Conservation (phyloP, 164 flowering plant genomes). For the Chimonanthus salicifolius region DNA sequence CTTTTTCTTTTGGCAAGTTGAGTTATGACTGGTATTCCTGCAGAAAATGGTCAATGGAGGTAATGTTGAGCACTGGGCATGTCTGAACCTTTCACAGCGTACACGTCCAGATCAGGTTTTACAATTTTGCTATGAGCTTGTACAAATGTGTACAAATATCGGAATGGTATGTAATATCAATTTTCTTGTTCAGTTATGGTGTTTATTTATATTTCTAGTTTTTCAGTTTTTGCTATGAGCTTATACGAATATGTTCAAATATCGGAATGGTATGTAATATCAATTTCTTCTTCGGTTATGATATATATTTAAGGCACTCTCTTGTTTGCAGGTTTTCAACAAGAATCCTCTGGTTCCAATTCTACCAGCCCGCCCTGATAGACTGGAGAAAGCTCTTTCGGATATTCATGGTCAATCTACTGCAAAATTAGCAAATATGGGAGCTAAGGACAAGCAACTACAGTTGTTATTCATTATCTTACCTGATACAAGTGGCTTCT, state of each 20-base stretch:
- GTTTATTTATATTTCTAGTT: neutral
- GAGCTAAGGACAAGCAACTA: constrained; percentile 23
- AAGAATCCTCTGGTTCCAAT: constrained; percentile 38
- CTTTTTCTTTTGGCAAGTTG: too few species aligned
- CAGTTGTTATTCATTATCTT: constrained; percentile 67
- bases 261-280: constrained; percentile 74
- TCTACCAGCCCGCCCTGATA: constrained; percentile 14
- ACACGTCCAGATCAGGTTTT: constrained; percentile 5
- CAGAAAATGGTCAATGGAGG: constrained; percentile 87
- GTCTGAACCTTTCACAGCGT: constrained; percentile 49
- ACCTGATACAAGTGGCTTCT: constrained; percentile 62
- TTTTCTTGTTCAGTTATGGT: too few species aligned
- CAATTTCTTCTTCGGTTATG: neutral
- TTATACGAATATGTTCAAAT: constrained; percentile 49
- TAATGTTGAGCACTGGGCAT: constrained; percentile 46
- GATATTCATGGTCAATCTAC: constrained; percentile 26
- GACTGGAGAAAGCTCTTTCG: constrained; percentile 40
- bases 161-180: constrained; percentile 65
- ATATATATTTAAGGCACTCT: neutral
- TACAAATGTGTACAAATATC: constrained; percentile 50
- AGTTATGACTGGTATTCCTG: neutral
- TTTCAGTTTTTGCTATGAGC: constrained; percentile 28
- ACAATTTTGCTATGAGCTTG: constrained; percentile 37
- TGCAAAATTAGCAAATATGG: constrained; percentile 3
- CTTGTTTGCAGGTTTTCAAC: constrained; percentile 5